Base-by-base conservation (phyloP, 2,329 filamentous ascomycete genomes). In the Aquanectria penicillioides region DNA sequence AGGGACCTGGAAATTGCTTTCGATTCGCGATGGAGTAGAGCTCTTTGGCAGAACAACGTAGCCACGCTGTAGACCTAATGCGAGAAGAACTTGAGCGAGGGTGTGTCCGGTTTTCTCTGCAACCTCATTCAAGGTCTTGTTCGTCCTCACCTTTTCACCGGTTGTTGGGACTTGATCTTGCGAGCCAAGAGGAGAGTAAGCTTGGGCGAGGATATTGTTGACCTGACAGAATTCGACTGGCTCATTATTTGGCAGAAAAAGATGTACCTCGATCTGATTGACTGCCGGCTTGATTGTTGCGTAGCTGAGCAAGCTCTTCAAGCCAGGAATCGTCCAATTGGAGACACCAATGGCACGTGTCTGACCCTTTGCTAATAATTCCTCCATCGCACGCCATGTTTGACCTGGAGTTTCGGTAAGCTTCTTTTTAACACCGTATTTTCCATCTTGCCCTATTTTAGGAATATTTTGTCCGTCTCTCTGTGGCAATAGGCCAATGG, bases 1-100 rank as follows among this genome's bases (percentile, higher is more conserved):
- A 1, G 68, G 68, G 1, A 70, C 33, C 51, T 70, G 62, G 33
- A 70, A 69, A 52, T 70, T 70, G 54, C 68, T 70, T 59, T 70
- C 82, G 67, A 91, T 91, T 37, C 88, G 82, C 47, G 79, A 81
- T 8, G 86, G 86, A 17, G 86, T 90, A 43, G 86, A 87, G 76
- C 86, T 89, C 84, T 91, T 91, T 68, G 88, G 88, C 59, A 91
- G 79, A 33, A 90, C 88, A 33, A 85, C 82, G 71, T 89, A 90
- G 57, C 88, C 88, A 49, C 88, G 82, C 55, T 83, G 82, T 36
- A 90, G 74, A 52, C 87, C 89, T 88, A 88, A 91, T 36, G 66
- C 65, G 55, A 86, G 79, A 6, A 86, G 74, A 6, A 86, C 69
- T 59, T 83, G 80, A 2, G 83, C 83, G 3, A 83, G 80, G 44